Evolutionary conservation across 2,329 filamentous ascomycete species (phyloP).

Genomic region (Metarhizium rileyi): DNA sequence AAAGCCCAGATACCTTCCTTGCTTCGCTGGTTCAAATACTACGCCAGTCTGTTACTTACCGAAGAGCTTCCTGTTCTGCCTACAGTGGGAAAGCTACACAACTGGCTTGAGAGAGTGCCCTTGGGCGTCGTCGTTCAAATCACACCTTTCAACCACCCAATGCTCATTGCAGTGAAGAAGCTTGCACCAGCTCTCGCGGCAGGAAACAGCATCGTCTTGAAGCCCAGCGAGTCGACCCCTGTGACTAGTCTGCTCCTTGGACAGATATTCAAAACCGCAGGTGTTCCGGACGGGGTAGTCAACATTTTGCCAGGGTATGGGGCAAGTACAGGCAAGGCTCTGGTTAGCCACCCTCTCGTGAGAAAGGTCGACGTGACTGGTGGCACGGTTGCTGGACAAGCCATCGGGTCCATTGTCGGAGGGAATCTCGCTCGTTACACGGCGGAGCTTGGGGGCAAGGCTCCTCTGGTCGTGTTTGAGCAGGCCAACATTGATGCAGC

Average conservation of each 20-base stretch:
- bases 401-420: constrained; percentile 56
- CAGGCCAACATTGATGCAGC: constrained; percentile 55
- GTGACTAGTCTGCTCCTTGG: constrained; percentile 51
- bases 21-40: constrained; percentile 63
- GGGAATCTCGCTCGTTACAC: constrained; percentile 61
- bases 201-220: constrained; percentile 50
- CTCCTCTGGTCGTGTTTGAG: constrained; percentile 57
- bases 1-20: constrained; percentile 56
- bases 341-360: constrained; percentile 41
- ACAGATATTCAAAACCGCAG: constrained; percentile 52
- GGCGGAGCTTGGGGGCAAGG: constrained; percentile 64
- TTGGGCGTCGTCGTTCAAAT: constrained; percentile 49
- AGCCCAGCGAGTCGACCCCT: constrained; percentile 54
- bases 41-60: constrained; percentile 55
- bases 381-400: constrained; percentile 59
- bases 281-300: constrained; percentile 61
- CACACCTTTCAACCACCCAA: constrained; percentile 49
- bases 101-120: constrained; percentile 43
- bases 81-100: constrained; percentile 50
- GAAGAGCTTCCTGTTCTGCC: constrained; percentile 58
- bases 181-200: constrained; percentile 49
- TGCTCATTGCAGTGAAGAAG: constrained; percentile 51
- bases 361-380: constrained; percentile 68
- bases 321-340: constrained; percentile 38
- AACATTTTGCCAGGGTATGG: constrained; percentile 51